Evolutionary conservation across 1,284 basidiomycete genomes (phyloP).

Genomic region (Microbotryum intermedium): DNA sequence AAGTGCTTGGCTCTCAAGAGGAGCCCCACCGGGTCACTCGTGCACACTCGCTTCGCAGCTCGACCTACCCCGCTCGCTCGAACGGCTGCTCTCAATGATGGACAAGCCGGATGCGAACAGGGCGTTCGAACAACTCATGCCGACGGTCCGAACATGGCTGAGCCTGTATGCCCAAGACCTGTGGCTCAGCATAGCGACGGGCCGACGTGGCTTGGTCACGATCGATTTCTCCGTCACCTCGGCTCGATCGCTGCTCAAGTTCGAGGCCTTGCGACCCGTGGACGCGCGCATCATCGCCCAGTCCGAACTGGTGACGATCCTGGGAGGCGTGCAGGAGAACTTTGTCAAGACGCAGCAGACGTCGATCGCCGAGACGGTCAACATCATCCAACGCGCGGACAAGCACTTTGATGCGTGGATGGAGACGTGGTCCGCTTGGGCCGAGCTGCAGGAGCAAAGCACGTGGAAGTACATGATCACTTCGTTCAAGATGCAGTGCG

Average conservation of each 20-base stretch:
- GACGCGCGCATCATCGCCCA: constrained; percentile 25
- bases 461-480: constrained; percentile 5
- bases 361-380: constrained; percentile 14
- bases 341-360: constrained; percentile 22
- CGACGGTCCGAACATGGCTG: constrained; percentile 15
- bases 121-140: constrained; percentile 21
- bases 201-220: constrained; percentile 23
- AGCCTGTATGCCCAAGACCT: constrained; percentile 21
- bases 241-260: constrained; percentile 20
- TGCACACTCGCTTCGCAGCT: constrained; percentile 22
- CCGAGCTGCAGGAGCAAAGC: constrained; percentile 3
- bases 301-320: constrained; percentile 22
- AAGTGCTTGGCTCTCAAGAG: constrained; percentile 5
- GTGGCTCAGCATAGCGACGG: constrained; percentile 25
- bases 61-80: constrained; percentile 18
- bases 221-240: constrained; percentile 26
- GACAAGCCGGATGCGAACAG: constrained; percentile 6
- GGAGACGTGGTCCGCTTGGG: constrained; percentile 21
- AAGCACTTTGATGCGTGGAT: constrained; percentile 20
- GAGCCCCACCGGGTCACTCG: constrained; percentile 20
- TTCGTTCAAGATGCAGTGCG: constrained; percentile 3
- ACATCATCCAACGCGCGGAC: constrained; percentile 18
- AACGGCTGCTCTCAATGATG: constrained; percentile 11
- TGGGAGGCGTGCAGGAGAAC: constrained; percentile 18
- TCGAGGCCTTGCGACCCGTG: constrained; percentile 22